Base-by-base conservation (phyloP, 208 protist species). In the Tritrichomonas musculus region DNA sequence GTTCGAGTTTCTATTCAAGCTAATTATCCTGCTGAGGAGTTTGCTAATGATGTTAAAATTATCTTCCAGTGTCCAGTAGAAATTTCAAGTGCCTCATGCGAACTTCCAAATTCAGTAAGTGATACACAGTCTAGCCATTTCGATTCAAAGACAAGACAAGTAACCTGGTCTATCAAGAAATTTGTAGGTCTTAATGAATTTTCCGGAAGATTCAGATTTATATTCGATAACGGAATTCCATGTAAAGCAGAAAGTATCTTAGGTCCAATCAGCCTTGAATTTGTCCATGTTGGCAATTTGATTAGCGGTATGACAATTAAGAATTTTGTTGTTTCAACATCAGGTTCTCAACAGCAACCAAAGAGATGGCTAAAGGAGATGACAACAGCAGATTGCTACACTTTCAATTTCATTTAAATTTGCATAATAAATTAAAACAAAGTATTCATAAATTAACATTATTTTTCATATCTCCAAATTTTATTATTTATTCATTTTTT, bases 371-470 rank as follows among this genome's bases (percentile, higher is more conserved):
- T 88, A 20, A 88, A 88, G 77, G 77, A 88, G 57, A 47, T 57
- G n/a, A 88, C 47, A 33, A 20, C 44, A 27, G 77, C 77, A 53
- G n/a, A 27, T n/a, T 53, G 77, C 27, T 88, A 88, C 44, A 88
- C 77, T 44, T 88, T 88, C n/a, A 88, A 88, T n/a, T 88, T 88
- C 77, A 57, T 88, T 50, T 88, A 88, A 88, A 88, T n/a, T n/a
- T n/a, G n/a, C n/a, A n/a, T n/a, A n/a, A n/a, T n/a, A n/a, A n/a
- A n/a, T n/a, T n/a, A n/a, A n/a, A n/a, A n/a, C n/a, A n/a, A n/a
- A n/a, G n/a, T n/a, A n/a, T n/a, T n/a, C n/a, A n/a, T n/a, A n/a
- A n/a, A n/a, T n/a, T n/a, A n/a, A n/a, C n/a, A n/a, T n/a, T n/a
- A n/a, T n/a, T n/a, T n/a, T n/a, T n/a, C n/a, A n/a, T n/a, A n/a